These are phyloP conservation scores for Grammothele lineata DNA, from an alignment of 768 basidiomycete genomes.

Conservation along the genomic window DNA sequence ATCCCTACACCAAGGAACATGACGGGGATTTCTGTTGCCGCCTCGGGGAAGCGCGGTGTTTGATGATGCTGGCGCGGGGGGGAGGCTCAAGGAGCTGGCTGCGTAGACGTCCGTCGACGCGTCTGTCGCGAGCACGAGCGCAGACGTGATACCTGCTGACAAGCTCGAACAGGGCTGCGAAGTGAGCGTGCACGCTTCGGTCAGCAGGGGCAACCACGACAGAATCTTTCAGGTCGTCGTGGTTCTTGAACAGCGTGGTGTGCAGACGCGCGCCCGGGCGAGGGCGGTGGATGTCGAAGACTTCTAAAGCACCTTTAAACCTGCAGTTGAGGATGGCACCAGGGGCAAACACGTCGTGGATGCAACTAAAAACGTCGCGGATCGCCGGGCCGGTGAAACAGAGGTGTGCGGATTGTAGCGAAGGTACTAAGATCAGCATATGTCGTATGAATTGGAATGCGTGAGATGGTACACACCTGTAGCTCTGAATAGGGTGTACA, in stretches of 20 bases:
- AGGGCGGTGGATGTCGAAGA: conserved; percentile 72
- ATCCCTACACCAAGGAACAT: conserved; percentile 57
- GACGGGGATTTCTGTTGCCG: conserved; percentile 46
- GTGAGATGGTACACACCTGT: too few species aligned
- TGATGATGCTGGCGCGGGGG: conserved; percentile 36
- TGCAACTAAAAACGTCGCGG: too few species aligned
- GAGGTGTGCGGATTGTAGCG: too few species aligned
- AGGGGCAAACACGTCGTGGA: too few species aligned
- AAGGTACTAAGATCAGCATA: too few species aligned
- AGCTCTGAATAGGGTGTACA: too few species aligned
- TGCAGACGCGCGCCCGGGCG: conserved; percentile 68
- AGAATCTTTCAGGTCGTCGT: conserved; percentile 85
- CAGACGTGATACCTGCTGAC: conserved; percentile 75
- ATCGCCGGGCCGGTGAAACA: too few species aligned
- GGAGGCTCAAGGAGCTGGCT: conserved; percentile 70
- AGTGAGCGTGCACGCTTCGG: neutral
- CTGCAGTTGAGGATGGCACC: conserved; percentile 75
- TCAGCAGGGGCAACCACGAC: neutral
- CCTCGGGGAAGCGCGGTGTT: conserved; percentile 69
- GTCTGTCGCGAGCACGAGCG: conserved; percentile 72
- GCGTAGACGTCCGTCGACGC: conserved; percentile 60
- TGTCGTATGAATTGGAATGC: too few species aligned
- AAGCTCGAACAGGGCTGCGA: too few species aligned
- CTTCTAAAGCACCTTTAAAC: conserved; percentile 79
- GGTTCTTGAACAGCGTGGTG: conserved; percentile 71